A percentile compares a stretch with the other conserved stretches of the same genome.
phyloP scores from a whole-genome alignment of 495 filamentous ascomycete species.

The Hyaloscypha variabilis region DNA sequence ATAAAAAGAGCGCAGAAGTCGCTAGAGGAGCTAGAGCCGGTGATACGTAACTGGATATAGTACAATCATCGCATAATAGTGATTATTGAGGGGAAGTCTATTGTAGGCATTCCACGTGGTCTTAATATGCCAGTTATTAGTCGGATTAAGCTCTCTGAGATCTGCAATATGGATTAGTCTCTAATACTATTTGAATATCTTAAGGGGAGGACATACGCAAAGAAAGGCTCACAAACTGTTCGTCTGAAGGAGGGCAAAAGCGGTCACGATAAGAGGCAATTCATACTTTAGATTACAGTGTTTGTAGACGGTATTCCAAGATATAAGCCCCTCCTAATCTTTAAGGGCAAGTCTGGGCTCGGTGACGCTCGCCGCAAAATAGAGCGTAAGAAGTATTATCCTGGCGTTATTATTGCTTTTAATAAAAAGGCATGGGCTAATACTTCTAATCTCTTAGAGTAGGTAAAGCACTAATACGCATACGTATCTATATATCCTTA shows the following conservation, averaged over 20 bases:
- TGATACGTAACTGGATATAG: background rate
- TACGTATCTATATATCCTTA: background rate
- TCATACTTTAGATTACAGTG: background rate
- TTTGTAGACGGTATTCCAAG: background rate
- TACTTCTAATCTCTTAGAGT: background rate
- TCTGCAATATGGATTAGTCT: no score
- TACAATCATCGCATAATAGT: background rate
- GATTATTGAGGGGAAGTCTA: background rate
- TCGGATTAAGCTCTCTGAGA: no score
- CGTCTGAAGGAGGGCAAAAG: background rate
- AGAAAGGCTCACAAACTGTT: background rate
- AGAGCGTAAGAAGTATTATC: background rate
- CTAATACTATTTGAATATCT: background rate
- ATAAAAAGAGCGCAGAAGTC: background rate
- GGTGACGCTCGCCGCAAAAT: background rate
- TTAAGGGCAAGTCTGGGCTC: background rate
- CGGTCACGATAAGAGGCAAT: background rate
- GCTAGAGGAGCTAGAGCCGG: background rate
- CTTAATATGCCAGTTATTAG: background rate
- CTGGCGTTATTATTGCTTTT: background rate
- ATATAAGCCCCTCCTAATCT: background rate
- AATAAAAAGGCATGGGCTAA: background rate
- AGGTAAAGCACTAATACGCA: background rate
- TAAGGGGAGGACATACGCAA: background rate
- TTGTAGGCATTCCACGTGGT: background rate